Evolutionary conservation across 352 stramenopile species (phyloP).

Genomic region (Globisporangium recalcitrans): DNA sequence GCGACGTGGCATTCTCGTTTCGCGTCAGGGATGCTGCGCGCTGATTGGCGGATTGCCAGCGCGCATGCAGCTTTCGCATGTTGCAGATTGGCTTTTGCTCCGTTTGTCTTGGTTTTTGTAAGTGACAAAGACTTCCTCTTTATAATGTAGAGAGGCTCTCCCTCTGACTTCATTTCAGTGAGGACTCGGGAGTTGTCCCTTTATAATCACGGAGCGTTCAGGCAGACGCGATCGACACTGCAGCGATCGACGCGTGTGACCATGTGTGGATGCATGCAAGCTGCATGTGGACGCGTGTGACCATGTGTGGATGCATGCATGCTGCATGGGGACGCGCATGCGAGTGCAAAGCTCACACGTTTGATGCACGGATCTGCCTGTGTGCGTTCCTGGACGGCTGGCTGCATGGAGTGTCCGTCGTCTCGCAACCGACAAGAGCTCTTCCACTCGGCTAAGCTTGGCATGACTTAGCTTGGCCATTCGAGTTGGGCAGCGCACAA

Average conservation of each 20-base stretch:
- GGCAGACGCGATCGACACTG: too few species aligned
- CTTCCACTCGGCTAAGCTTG: too few species aligned
- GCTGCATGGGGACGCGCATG: not conserved
- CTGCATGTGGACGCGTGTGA: too few species aligned
- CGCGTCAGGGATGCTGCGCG: not conserved
- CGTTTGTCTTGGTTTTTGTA: too few species aligned
- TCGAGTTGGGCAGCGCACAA: too few species aligned
- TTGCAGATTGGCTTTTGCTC: too few species aligned
- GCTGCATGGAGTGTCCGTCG: not conserved
- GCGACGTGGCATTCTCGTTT: not conserved
- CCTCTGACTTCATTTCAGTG: not conserved
- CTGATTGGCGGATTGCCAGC: conserved; percentile 1
- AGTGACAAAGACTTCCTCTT: too few species aligned
- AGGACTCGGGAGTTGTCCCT: too few species aligned
- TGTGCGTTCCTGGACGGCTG: not conserved
- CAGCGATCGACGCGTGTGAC: too few species aligned
- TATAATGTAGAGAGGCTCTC: not conserved
- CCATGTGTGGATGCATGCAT: not conserved
- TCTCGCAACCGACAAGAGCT: not conserved
- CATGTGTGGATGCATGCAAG: too few species aligned
- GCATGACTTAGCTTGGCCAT: too few species aligned
- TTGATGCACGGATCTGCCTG: not conserved
- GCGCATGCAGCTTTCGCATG: not conserved
- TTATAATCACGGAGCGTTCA: too few species aligned
- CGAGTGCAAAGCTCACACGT: not conserved